phyloP scores from a whole-genome alignment of 2,329 filamentous ascomycete species.

The Xylariaceae sp. region DNA sequence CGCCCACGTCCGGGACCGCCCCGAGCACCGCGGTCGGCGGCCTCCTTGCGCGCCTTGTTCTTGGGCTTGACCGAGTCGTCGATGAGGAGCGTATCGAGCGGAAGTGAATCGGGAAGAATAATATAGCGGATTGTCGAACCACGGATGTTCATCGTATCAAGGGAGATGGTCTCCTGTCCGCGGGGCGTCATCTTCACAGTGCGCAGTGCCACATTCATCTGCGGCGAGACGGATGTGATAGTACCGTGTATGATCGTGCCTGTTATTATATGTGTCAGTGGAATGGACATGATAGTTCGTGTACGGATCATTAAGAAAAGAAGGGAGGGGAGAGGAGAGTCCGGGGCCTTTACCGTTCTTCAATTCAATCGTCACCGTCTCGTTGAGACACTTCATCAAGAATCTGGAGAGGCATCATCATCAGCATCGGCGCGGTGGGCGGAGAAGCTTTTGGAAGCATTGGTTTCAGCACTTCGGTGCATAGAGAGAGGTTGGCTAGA shows the following conservation, averaged over 20 bases:
- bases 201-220: slow-evolving; percentile 97
- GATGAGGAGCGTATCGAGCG: slow-evolving; percentile 89
- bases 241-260: slow-evolving; percentile 96
- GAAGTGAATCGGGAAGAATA: slow-evolving; percentile 92
- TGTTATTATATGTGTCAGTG: slow-evolving; percentile 36
- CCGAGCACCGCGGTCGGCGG: slow-evolving; percentile 52
- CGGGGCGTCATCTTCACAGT: slow-evolving; percentile 95
- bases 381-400: slow-evolving; percentile 98
- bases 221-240: slow-evolving; percentile 91
- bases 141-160: slow-evolving; percentile 95
- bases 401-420: slow-evolving; percentile 58
- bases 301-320: background rate
- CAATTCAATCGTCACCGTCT: slow-evolving; percentile 96
- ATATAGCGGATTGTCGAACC: slow-evolving; percentile 95
- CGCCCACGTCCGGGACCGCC: slow-evolving; percentile 51
- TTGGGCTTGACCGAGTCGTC: slow-evolving; percentile 98
- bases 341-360: slow-evolving; percentile 73
- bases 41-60: slow-evolving; percentile 98
- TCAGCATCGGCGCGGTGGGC: slow-evolving; percentile 32
- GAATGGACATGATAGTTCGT: background rate
- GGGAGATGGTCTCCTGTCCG: slow-evolving; percentile 77
- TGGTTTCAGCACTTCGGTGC: slow-evolving; percentile 44
- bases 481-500: slow-evolving; percentile 24
- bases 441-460: slow-evolving; percentile 37
- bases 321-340: background rate